A percentile compares a stretch with the other conserved stretches of the same genome.
Conservation (phyloP, 2,329 filamentous ascomycete genomes). For the Penicillium sp. region DNA sequence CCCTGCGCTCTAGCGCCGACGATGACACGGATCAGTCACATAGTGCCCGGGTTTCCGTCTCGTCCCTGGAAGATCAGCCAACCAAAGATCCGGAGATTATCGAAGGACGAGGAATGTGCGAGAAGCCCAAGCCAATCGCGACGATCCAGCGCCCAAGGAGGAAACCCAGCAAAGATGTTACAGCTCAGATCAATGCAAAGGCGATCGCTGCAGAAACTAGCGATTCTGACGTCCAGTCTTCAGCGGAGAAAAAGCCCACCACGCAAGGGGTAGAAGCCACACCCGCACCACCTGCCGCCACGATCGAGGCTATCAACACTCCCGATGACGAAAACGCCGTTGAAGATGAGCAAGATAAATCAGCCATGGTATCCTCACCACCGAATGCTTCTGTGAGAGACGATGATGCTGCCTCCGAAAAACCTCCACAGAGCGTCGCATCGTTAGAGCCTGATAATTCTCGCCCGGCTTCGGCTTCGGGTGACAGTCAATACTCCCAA, state of each 20-base stretch:
- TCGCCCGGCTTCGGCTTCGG: constrained; percentile 33
- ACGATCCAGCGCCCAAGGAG: constrained; percentile 36
- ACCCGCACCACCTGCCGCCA: constrained; percentile 18
- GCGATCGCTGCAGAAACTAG: constrained; percentile 30
- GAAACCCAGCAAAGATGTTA: constrained; percentile 31
- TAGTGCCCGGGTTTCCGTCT: constrained; percentile 24
- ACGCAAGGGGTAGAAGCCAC: constrained; percentile 34
- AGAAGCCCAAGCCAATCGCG: constrained; percentile 32
- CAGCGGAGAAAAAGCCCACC: constrained; percentile 23
- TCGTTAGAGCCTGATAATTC: constrained; percentile 15
- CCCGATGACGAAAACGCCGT: constrained; percentile 15
- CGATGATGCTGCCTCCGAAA: constrained; percentile 3
- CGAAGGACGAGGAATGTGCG: constrained; percentile 37
- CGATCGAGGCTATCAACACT: constrained; percentile 28
- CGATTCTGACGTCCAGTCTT: constrained; percentile 19
- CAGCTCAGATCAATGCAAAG: constrained; percentile 23
- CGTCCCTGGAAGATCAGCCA: constrained; percentile 25
- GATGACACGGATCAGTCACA: constrained; percentile 26
- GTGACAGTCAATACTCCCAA: constrained; percentile 33
- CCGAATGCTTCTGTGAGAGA: background rate
- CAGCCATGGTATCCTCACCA: constrained; percentile 15
- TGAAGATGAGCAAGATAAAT: constrained; percentile 19
- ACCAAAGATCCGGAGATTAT: constrained; percentile 32
- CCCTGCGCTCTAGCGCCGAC: constrained; percentile 23
- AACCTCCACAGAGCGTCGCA: background rate